These are phyloP conservation scores for Apiotrichum gracile DNA, from an alignment of 1,284 basidiomycete genomes.

Conservation along the genomic window DNA sequence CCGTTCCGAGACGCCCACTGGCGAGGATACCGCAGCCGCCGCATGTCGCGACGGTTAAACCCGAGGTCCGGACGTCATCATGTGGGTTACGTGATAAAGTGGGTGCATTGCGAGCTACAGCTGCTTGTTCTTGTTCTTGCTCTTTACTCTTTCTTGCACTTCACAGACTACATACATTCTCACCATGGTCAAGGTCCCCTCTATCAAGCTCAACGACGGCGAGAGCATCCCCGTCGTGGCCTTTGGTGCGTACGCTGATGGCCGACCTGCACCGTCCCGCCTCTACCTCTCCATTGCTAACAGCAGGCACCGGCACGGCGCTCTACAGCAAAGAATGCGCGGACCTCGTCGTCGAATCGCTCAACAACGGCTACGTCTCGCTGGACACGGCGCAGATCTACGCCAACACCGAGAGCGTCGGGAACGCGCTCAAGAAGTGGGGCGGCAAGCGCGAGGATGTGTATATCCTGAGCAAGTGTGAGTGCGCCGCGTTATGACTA, in stretches of 20 bases:
- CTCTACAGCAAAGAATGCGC: constrained; percentile 28
- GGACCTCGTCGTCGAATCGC: constrained; percentile 26
- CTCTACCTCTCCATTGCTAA: neutral
- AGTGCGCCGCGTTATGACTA: constrained; percentile 6
- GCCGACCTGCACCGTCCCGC: neutral
- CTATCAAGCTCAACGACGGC: constrained; percentile 34
- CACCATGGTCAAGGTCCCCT: neutral
- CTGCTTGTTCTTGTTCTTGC: too few species aligned
- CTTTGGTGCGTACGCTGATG: constrained; percentile 24
- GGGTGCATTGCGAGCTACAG: too few species aligned
- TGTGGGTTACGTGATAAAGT: too few species aligned
- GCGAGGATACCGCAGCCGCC: too few species aligned
- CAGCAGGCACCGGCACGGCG: constrained; percentile 28
- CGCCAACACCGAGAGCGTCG: constrained; percentile 52
- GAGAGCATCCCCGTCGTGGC: constrained; percentile 30
- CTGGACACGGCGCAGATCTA: constrained; percentile 41
- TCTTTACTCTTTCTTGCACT: too few species aligned
- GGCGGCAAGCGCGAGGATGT: constrained; percentile 52
- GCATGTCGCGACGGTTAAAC: too few species aligned
- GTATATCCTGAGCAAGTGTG: constrained; percentile 54
- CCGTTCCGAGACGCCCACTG: too few species aligned
- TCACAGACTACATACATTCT: too few species aligned
- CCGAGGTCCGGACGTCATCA: too few species aligned
- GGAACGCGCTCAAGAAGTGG: constrained; percentile 52
- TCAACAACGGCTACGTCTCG: constrained; percentile 32